phyloP scores from a whole-genome alignment of 2,329 filamentous ascomycete species.

The Seiridium cupressi region DNA sequence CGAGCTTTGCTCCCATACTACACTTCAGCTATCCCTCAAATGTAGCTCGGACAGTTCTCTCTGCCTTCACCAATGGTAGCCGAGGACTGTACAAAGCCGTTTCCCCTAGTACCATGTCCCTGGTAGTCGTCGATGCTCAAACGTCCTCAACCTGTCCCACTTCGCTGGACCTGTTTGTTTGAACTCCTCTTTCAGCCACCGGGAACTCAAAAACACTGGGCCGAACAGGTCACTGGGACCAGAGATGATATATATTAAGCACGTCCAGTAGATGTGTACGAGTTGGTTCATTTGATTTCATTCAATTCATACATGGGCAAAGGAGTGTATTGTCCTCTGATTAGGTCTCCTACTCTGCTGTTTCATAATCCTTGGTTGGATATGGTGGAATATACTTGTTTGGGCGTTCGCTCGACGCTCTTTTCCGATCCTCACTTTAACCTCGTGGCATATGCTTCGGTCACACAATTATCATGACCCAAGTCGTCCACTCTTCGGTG shows the following conservation, averaged over 20 bases:
- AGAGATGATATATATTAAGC: neutral
- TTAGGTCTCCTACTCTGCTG: conserved; percentile 5
- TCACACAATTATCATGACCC: conserved; percentile 34
- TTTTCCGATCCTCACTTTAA: conserved; percentile 66
- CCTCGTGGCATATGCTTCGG: conserved; percentile 56
- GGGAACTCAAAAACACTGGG: neutral
- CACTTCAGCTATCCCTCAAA: no score
- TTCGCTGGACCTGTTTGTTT: neutral
- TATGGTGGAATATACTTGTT: conserved; percentile 21
- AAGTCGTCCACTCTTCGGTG: conserved; percentile 58
- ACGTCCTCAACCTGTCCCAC: neutral
- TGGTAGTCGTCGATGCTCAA: no score
- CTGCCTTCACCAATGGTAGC: neutral
- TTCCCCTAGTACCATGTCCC: no score
- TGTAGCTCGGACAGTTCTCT: neutral
- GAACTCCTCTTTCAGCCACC: neutral
- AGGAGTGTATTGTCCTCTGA: conserved; percentile 8
- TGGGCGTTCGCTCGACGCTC: conserved; percentile 62
- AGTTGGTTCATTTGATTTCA: conserved; percentile 6
- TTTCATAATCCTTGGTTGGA: neutral
- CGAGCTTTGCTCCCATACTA: no score
- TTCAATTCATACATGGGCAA: conserved; percentile 6
- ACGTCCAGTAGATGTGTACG: neutral
- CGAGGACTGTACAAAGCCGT: no score
- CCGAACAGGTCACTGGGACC: neutral